Conservation (phyloP, 192 early-diverging fungal genomes). For the Dimargaris verticillata region DNA sequence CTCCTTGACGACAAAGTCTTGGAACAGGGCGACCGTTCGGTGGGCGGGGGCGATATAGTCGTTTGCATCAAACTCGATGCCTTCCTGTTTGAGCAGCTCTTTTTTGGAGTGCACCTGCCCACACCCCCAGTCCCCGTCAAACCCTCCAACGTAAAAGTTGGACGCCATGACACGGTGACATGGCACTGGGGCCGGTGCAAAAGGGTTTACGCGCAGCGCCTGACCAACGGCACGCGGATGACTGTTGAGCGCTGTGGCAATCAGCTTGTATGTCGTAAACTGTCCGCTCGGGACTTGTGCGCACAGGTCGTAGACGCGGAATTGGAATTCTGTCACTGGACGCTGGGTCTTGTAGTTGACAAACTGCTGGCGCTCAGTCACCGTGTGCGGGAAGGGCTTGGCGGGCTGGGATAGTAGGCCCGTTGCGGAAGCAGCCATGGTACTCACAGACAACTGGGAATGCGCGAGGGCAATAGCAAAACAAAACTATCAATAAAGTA, state of each 20-base stretch:
- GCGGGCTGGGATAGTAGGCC: neutral
- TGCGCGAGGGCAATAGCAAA: too few relatives aligned
- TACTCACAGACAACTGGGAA: too few relatives aligned
- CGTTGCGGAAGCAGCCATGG: too few relatives aligned
- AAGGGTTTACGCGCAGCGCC: slow-evolving; percentile 49
- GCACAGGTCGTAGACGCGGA: slow-evolving; percentile 49
- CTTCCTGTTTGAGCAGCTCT: slow-evolving; percentile 47
- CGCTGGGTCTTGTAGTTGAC: slow-evolving; percentile 37
- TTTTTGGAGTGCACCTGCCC: slow-evolving; percentile 45
- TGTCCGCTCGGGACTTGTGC: slow-evolving; percentile 44
- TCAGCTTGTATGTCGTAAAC: slow-evolving; percentile 48
- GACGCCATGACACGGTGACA: slow-evolving; percentile 53
- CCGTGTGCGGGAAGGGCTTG: slow-evolving; percentile 28
- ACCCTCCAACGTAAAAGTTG: slow-evolving; percentile 49
- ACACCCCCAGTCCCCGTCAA: slow-evolving; percentile 41
- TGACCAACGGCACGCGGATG: slow-evolving; percentile 48
- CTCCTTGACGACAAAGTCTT: too few relatives aligned
- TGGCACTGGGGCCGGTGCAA: slow-evolving; percentile 46
- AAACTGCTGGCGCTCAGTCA: slow-evolving; percentile 24
- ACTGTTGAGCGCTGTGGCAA: slow-evolving; percentile 41
- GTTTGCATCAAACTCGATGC: slow-evolving; percentile 38
- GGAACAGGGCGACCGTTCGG: too few relatives aligned
- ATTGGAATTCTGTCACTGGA: slow-evolving; percentile 52
- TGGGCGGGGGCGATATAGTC: too few relatives aligned
- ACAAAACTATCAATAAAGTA: too few relatives aligned